Conservation (phyloP, 2,329 filamentous ascomycete genomes). For the Pseudodiploospora longispora region DNA sequence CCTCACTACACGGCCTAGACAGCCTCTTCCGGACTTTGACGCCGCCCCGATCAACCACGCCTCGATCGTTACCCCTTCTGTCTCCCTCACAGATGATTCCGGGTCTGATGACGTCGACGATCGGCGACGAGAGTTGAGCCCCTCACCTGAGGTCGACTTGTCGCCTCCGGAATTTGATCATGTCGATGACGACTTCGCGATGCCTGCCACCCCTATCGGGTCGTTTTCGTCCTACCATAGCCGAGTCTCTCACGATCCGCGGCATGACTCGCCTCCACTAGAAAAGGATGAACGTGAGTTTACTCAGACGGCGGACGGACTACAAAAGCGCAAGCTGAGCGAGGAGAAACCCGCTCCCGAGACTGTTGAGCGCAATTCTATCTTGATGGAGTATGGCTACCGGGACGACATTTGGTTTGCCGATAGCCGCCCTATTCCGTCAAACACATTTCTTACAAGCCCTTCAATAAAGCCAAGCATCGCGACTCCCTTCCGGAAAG, state of each 20-base stretch:
- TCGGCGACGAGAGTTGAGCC: conserved; percentile 66
- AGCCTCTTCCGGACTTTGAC: conserved; percentile 58
- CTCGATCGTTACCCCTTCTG: conserved; percentile 71
- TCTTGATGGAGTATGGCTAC: conserved; percentile 25
- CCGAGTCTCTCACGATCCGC: conserved; percentile 33
- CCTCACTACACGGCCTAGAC: conserved; percentile 78
- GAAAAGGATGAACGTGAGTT: conserved; percentile 96
- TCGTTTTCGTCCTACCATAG: conserved; percentile 48
- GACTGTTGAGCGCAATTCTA: conserved; percentile 18
- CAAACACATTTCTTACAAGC: conserved; percentile 42
- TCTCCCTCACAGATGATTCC: conserved; percentile 50
- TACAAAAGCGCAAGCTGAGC: conserved; percentile 58
- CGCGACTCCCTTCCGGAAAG: conserved; percentile 23
- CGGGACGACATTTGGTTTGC: conserved; percentile 48
- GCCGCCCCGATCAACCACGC: conserved; percentile 15
- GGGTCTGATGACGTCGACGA: conserved; percentile 64
- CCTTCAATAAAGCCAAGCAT: conserved; percentile 40
- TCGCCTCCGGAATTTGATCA: conserved; percentile 82
- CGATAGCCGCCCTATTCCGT: conserved; percentile 29
- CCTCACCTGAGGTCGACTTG: conserved; percentile 88
- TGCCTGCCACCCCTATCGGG: conserved; percentile 55
- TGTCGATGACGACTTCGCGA: conserved; percentile 48
- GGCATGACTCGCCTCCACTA: conserved; percentile 77
- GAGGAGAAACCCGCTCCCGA: conserved; percentile 29
- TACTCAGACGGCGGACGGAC: conserved; percentile 83